Conservation (phyloP, 1,284 basidiomycete genomes). For the Tilletia walkeri region DNA sequence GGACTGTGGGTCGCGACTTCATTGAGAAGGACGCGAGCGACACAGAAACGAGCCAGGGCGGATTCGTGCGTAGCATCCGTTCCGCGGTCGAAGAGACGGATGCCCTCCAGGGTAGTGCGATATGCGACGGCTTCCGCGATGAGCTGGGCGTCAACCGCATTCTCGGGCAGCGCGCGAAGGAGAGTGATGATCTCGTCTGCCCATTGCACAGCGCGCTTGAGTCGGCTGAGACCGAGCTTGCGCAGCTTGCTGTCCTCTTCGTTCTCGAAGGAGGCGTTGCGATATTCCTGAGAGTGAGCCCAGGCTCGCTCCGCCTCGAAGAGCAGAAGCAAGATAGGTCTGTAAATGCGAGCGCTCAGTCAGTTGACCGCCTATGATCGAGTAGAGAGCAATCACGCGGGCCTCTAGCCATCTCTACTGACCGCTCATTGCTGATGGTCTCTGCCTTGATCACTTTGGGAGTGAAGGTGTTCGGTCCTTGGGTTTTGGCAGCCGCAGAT, state of each 20-base stretch:
- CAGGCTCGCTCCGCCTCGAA: constrained; percentile 90
- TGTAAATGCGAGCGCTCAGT: constrained; percentile 18
- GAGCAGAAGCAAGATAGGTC: constrained; percentile 71
- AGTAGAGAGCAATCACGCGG: neutral
- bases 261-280: constrained; percentile 62
- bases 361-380: neutral
- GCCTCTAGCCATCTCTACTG: neutral
- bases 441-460: constrained; percentile 13
- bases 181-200: constrained; percentile 72
- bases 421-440: neutral
- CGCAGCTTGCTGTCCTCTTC: constrained; percentile 64
- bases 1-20: constrained; percentile 67
- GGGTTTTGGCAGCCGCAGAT: neutral
- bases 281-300: constrained; percentile 80
- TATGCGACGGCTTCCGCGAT: constrained; percentile 60
- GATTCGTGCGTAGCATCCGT: constrained; percentile 66
- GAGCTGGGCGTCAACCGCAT: constrained; percentile 30
- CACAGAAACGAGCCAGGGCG: constrained; percentile 72
- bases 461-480: constrained; percentile 1
- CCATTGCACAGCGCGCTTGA: constrained; percentile 81
- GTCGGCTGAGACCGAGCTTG: constrained; percentile 74
- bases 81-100: constrained; percentile 57
- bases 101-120: constrained; percentile 64
- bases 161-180: constrained; percentile 56
- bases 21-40: constrained; percentile 74